A percentile compares a stretch with the other conserved stretches of the same genome.
Conservation (phyloP, 352 stramenopile species). For the Pythium graminicola region DNA sequence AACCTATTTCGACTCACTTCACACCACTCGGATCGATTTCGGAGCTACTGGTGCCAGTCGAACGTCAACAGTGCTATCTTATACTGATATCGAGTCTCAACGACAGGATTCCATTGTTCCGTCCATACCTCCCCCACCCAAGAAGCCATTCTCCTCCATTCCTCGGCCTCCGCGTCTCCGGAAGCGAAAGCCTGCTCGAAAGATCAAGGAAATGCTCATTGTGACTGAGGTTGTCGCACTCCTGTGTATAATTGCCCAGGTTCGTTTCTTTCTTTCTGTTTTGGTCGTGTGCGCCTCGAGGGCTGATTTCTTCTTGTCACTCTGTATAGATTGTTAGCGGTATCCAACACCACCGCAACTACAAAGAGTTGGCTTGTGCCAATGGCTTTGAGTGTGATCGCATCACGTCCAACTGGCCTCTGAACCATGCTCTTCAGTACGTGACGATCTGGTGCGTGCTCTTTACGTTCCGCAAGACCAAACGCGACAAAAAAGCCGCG, state of each 20-base stretch:
- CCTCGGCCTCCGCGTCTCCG: slow-evolving; percentile 2
- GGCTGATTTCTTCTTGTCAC: neutral
- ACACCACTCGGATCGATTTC: slow-evolving; percentile 13
- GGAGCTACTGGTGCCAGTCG: too few relatives aligned
- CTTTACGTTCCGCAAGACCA: slow-evolving; percentile 26
- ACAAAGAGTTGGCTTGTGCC: slow-evolving; percentile 43
- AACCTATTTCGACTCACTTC: slow-evolving; percentile 18
- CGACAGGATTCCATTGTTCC: neutral
- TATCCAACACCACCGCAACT: slow-evolving; percentile 18
- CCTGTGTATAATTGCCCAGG: slow-evolving; percentile 34
- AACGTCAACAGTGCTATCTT: slow-evolving; percentile 12
- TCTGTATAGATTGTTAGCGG: slow-evolving; percentile 37
- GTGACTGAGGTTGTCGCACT: slow-evolving; percentile 36
- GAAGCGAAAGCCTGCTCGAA: slow-evolving; percentile 27
- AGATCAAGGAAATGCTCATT: slow-evolving; percentile 48
- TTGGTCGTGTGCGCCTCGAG: too few relatives aligned
- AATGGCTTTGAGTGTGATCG: slow-evolving; percentile 45
- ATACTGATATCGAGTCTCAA: slow-evolving; percentile 9
- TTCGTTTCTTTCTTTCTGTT: slow-evolving; percentile 15
- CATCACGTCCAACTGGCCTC: slow-evolving; percentile 20
- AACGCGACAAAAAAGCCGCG: slow-evolving; percentile 11
- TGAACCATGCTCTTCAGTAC: slow-evolving; percentile 21
- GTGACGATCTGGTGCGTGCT: slow-evolving; percentile 20
- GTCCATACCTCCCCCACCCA: slow-evolving; percentile 4
- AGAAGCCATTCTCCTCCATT: slow-evolving; percentile 9